A percentile compares a stretch with the other conserved stretches of the same genome.
Conservation (phyloP, 1,139 yeast species). For the Scheffersomyces cryptocercus region DNA sequence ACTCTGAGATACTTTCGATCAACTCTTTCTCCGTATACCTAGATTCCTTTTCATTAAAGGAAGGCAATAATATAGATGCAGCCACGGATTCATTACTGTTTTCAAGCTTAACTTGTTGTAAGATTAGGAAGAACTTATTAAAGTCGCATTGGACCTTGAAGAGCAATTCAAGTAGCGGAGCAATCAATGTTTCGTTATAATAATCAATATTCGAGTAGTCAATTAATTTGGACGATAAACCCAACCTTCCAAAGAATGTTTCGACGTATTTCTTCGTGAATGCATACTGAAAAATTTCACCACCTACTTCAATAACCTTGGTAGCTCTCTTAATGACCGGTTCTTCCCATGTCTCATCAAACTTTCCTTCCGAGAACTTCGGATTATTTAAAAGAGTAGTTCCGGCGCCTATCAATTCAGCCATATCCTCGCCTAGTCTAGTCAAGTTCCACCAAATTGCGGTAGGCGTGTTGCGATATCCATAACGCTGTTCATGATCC, state of each 20-base stretch:
- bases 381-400: constrained; percentile 46
- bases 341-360: constrained; percentile 52
- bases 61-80: constrained; percentile 28
- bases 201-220: constrained; percentile 35
- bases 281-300: constrained; percentile 62
- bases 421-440: constrained; percentile 80
- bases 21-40: constrained; percentile 36
- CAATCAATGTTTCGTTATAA: constrained; percentile 49
- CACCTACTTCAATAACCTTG: constrained; percentile 60
- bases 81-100: constrained; percentile 23
- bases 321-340: constrained; percentile 63
- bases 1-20: constrained; percentile 28
- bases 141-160: constrained; percentile 69
- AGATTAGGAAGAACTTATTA: constrained; percentile 69
- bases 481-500: constrained; percentile 70
- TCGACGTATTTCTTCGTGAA: constrained; percentile 62
- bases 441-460: constrained; percentile 94
- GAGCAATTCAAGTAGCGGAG: constrained; percentile 65
- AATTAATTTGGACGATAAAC: constrained; percentile 47
- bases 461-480: constrained; percentile 79
- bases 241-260: constrained; percentile 68
- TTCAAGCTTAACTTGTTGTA: constrained; percentile 41
- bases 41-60: constrained; percentile 17
- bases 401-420: constrained; percentile 78
- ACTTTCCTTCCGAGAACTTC: constrained; percentile 26